Evolutionary conservation across 2,329 filamentous ascomycete genomes (phyloP), one percentile per base, ranked within the genome.

Genomic region (Shiraia sp.): DNA sequence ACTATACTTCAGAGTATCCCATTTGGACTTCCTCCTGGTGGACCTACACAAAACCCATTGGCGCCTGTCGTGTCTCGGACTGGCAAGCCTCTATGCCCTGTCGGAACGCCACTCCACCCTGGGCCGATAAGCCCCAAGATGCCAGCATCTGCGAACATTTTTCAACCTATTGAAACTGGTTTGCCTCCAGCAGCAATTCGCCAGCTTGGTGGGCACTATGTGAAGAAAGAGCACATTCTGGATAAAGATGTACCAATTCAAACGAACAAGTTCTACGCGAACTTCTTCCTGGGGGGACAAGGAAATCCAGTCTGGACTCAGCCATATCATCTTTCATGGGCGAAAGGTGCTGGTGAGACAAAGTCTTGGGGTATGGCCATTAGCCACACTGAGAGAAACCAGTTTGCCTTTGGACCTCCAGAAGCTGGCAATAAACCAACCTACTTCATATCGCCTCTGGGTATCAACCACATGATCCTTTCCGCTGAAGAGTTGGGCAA

Each of bases 381-480:
- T 37, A 86, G 86, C 9, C 91, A 96, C 59, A 78, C 86, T 4
- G 86, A 92, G 39, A 73, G 80, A 1, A 72, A 74, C 32, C 83
- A 92, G 65, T 75, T 86, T 39, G 85, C 86, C 0, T 69, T 58
- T 40, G 66, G 52, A 10, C 49, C 58, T 14, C 22, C 30, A 2
- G 27, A 36, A 13, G 32, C 32, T 14, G 32, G 32, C 7, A 24
- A 53, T 13, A 52, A 77, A 4, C 75, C 77, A 45, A 72, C 79
- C 19, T 96, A 86, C 66, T 97, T 88, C 60, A 80, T 89, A 60
- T 92, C 88, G 55, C 92, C 93, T 0, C 74, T 93, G 37, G 88
- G 89, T 0, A 86, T 96, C 13, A 86, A 95, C 59, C 89, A 89
- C 3, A 68, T 97, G 26, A 80, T 90, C 27, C 72, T 97, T 10